Conservation (phyloP, 768 basidiomycete species). For the Russula sp. region DNA sequence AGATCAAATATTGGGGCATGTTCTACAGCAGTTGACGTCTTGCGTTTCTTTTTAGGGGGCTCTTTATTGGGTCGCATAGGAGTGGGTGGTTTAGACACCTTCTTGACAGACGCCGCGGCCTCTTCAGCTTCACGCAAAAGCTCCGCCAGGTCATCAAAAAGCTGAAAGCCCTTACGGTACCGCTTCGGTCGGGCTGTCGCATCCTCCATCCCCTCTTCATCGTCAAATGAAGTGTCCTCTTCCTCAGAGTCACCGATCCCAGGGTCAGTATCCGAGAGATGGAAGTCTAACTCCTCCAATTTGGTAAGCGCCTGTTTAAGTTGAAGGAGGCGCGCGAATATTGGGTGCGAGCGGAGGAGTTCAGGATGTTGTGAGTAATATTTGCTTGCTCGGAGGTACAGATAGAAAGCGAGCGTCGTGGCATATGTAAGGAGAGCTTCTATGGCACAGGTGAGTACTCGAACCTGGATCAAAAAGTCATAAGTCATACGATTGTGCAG, state of each 20-base stretch:
- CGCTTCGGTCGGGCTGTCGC: conserved; percentile 25
- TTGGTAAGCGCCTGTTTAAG: conserved; percentile 77
- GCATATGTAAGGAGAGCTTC: conserved; percentile 88
- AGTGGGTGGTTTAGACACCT: conserved; percentile 21
- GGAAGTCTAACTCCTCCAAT: conserved; percentile 81
- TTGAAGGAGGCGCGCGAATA: conserved; percentile 66
- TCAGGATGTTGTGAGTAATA: conserved; percentile 56
- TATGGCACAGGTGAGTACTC: conserved; percentile 28
- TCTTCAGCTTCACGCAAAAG: conserved; percentile 22
- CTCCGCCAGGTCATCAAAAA: conserved; percentile 15
- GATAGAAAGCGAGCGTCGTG: conserved; percentile 85
- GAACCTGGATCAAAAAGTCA: background rate
- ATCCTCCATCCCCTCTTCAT: conserved; percentile 39
- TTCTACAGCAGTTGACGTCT: conserved; percentile 34
- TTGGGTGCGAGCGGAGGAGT: conserved; percentile 60
- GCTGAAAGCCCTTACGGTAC: background rate
- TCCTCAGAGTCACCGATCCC: conserved; percentile 42
- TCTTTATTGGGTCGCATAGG: conserved; percentile 13
- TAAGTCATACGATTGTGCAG: conserved; percentile 76
- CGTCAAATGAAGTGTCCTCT: conserved; percentile 36
- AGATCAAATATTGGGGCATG: conserved; percentile 59
- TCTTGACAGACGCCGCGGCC: conserved; percentile 6
- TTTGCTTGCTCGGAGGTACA: conserved; percentile 70
- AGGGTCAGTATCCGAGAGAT: conserved; percentile 33
- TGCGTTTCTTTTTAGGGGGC: conserved; percentile 54